These are phyloP conservation scores for Calvatia gigantea DNA, from an alignment of 768 basidiomycete species.

Conservation along the genomic window DNA sequence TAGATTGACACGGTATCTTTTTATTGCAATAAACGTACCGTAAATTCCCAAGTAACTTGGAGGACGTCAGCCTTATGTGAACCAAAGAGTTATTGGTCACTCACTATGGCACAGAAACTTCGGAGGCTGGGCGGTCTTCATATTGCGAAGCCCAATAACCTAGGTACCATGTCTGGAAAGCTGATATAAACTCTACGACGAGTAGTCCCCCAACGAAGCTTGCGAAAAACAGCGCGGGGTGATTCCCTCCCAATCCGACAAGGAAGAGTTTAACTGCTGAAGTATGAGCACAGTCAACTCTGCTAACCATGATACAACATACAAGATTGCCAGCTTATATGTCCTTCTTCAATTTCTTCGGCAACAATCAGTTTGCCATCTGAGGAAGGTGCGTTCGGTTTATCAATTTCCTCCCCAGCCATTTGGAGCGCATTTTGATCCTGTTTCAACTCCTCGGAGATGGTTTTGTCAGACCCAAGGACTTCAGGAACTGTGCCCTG, in stretches of 20 bases:
- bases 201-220: constrained; percentile 24
- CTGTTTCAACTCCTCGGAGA: constrained; percentile 21
- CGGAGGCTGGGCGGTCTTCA: constrained; percentile 24
- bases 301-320: constrained; percentile 15
- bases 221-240: constrained; percentile 31
- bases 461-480: constrained; percentile 28
- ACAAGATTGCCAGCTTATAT: constrained; percentile 49
- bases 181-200: constrained; percentile 20
- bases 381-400: constrained; percentile 19
- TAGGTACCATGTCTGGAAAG: constrained; percentile 39
- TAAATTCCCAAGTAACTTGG: constrained; percentile 46
- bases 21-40: constrained; percentile 8
- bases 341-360: constrained; percentile 60
- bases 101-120: constrained; percentile 33
- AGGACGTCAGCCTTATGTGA: constrained; percentile 16
- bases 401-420: constrained; percentile 24
- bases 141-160: constrained; percentile 47
- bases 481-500: constrained; percentile 47
- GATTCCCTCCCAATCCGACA: constrained; percentile 27
- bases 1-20: not conserved
- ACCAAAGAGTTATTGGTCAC: constrained; percentile 16
- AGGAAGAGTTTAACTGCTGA: constrained; percentile 32
- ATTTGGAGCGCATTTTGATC: constrained; percentile 27
- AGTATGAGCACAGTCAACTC: not conserved
- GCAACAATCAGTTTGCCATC: constrained; percentile 58